Evolutionary conservation across 139 green algal species (phyloP), one percentile per base, ranked within the genome.

Genomic region (Chlamydomonas sp.): DNA sequence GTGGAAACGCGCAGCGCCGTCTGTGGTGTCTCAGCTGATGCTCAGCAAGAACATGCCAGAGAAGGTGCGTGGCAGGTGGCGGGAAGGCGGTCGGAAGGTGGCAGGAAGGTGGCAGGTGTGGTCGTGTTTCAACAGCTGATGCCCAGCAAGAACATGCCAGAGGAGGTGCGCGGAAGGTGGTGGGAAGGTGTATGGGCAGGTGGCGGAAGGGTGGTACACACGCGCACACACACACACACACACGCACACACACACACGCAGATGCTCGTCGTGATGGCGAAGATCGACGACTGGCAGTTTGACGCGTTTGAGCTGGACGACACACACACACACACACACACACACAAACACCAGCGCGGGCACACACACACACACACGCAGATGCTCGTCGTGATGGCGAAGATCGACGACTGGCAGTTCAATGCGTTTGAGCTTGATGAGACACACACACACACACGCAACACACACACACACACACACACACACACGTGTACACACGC

Each of bases 331-430:
- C n/a, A n/a, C n/a, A n/a, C n/a, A n/a, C n/a, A n/a, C n/a, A n/a
- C n/a, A n/a, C n/a, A n/a, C n/a, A n/a, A n/a, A n/a, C n/a, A n/a
- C n/a, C n/a, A n/a, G n/a, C n/a, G n/a, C n/a, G n/a, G n/a, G n/a
- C n/a, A n/a, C n/a, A n/a, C n/a, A n/a, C n/a, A n/a, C n/a, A n/a
- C n/a, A n/a, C n/a, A n/a, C n/a, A n/a, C n/a, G n/a, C n/a, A n/a
- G n/a, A n/a, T n/a, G n/a, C n/a, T n/a, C n/a, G n/a, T n/a, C n/a
- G n/a, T 81, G 35, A 74, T 88, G 20, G 26, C 69, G 8, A 70
- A 75, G 30, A 66, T 83, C 59, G 71, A 84, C 43, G 78, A 84
- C 69, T 86, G 81, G 81, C 81, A 86, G 77, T 86, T 83, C 70
- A 77, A 86, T 58, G 81, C 81, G 0, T 86, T 86, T 65, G 67